phyloP scores from a whole-genome alignment of 176 grass and related monocot genomes.

The Oryza punctata region DNA sequence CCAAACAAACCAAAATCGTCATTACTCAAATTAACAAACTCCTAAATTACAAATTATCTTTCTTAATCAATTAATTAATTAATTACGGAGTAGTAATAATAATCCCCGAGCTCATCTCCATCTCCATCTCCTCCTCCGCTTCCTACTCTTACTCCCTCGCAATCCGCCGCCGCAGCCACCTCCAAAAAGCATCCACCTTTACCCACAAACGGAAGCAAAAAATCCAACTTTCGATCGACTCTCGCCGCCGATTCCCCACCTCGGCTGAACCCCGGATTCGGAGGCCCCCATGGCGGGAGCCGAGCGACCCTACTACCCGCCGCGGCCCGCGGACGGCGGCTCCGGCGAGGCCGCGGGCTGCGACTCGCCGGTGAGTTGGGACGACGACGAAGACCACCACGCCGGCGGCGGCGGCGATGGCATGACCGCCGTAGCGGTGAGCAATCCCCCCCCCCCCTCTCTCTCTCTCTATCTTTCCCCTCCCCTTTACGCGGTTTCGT shows the following conservation, averaged over 20 bases:
- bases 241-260: background rate
- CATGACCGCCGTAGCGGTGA: constrained; percentile 43
- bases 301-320: background rate
- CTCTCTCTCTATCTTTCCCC: too few relatives aligned
- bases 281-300: constrained; percentile 32
- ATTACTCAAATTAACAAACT: background rate
- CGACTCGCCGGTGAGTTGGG: constrained; percentile 33
- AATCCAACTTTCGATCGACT: background rate
- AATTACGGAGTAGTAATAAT: background rate
- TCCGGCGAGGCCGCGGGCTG: background rate
- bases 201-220: background rate
- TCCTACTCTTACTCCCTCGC: background rate
- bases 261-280: background rate
- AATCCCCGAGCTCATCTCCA: background rate
- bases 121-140: background rate
- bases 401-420: background rate
- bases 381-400: constrained; percentile 3
- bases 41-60: background rate
- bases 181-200: constrained; percentile 14
- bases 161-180: background rate
- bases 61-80: background rate
- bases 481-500: constrained; percentile 1
- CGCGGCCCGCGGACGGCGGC: constrained; percentile 6
- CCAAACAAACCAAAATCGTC: background rate
- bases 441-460: background rate